A percentile compares a stretch with the other conserved stretches of the same genome.
Conservation (phyloP, 257 asterid genomes). For the Solanum microdontum region DNA sequence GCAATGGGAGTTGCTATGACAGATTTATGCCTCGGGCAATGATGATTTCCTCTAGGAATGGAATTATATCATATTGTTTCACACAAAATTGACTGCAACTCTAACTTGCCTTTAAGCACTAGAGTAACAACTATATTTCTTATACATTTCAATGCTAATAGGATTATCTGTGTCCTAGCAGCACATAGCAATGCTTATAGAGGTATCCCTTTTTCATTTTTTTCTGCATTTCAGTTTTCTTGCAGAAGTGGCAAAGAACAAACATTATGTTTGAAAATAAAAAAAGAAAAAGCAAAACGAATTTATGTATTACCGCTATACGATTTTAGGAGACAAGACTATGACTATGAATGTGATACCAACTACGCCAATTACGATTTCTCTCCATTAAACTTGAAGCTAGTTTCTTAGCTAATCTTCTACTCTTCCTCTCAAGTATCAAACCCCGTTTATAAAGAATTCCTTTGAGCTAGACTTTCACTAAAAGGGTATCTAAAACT, state of each 20-base stretch:
- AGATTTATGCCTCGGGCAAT: background rate
- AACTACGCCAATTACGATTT: background rate
- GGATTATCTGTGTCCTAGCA: background rate
- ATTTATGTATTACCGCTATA: background rate
- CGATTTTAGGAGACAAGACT: background rate
- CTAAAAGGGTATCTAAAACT: background rate
- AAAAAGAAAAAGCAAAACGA: background rate
- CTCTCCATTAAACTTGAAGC: background rate
- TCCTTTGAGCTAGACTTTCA: background rate
- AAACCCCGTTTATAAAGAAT: background rate
- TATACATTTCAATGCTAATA: background rate
- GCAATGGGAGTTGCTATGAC: conserved; percentile 44
- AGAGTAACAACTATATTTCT: no score
- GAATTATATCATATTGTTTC: background rate
- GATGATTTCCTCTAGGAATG: background rate
- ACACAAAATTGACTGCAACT: background rate
- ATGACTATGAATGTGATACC: background rate
- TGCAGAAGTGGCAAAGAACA: background rate
- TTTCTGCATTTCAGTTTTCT: background rate
- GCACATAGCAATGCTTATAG: background rate
- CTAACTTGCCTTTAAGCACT: background rate
- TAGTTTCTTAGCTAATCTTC: background rate
- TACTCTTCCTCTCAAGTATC: background rate
- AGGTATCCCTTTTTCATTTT: background rate
- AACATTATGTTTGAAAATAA: background rate